phyloP scores from a whole-genome alignment of 2,329 filamentous ascomycete genomes.

The Penicillium freii region DNA sequence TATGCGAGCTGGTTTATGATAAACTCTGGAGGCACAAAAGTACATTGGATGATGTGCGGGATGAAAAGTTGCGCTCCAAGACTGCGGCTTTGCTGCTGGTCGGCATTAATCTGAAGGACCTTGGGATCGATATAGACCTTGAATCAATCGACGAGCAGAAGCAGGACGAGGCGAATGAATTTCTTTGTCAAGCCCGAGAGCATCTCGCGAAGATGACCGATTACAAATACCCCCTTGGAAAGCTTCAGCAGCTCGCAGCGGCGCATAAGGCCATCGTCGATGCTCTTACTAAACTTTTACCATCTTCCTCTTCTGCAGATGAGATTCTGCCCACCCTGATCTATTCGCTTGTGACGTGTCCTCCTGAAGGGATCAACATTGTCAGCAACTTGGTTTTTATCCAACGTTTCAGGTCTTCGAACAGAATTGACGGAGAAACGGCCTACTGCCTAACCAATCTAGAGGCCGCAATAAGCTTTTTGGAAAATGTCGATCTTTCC shows the following conservation, averaged over 20 bases:
- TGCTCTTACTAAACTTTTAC: conserved; percentile 65
- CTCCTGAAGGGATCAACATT: conserved; percentile 79
- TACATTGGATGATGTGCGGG: conserved; percentile 90
- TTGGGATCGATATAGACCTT: conserved; percentile 71
- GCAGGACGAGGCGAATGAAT: conserved; percentile 68
- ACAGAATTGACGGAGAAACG: conserved; percentile 86
- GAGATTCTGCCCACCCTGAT: conserved; percentile 97
- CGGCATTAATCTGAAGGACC: conserved; percentile 80
- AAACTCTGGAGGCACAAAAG: conserved; percentile 87
- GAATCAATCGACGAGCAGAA: conserved; percentile 54
- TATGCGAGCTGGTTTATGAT: conserved; percentile 81
- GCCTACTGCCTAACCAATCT: conserved; percentile 96
- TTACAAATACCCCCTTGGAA: conserved; percentile 83
- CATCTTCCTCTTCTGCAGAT: conserved; percentile 82
- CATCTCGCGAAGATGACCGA: conserved; percentile 80
- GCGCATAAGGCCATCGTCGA: conserved; percentile 95
- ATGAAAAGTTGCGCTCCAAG: conserved; percentile 91
- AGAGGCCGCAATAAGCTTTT: conserved; percentile 88
- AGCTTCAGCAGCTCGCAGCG: conserved; percentile 81
- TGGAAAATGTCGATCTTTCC: conserved; percentile 91
- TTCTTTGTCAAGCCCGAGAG: conserved; percentile 67
- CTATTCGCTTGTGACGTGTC: conserved; percentile 88
- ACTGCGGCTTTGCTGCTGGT: conserved; percentile 88
- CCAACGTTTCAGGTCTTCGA: conserved; percentile 81
- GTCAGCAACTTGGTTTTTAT: conserved; percentile 96